These are phyloP conservation scores for Musa schizocarpa DNA, from an alignment of 176 grass and related monocot species.

Conservation along the genomic window DNA sequence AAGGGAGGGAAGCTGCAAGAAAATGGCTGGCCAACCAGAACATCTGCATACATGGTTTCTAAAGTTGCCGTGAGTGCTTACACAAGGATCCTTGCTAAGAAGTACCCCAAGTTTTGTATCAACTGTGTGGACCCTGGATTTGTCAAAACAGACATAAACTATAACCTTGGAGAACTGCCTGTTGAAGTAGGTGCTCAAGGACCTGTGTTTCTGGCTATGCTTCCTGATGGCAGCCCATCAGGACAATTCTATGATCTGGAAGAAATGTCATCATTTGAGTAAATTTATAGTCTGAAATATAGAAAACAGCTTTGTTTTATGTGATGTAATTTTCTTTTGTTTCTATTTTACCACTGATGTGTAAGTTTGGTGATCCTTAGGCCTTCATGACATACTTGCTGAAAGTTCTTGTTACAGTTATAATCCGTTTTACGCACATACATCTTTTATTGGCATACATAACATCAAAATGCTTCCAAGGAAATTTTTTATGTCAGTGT, in stretches of 20 bases:
- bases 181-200: slow-evolving; percentile 39
- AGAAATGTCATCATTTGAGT: slow-evolving; percentile 25
- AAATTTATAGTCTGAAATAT: too few species aligned
- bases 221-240: slow-evolving; percentile 18
- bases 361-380: too few species aligned
- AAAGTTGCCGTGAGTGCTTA: slow-evolving; percentile 36
- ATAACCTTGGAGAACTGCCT: slow-evolving; percentile 23
- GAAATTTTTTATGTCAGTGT: too few species aligned
- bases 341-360: too few species aligned
- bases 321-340: too few species aligned
- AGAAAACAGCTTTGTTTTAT: too few species aligned
- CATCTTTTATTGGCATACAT: too few species aligned
- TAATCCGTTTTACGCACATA: too few species aligned
- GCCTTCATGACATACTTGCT: too few species aligned
- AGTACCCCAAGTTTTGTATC: slow-evolving; percentile 24
- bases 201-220: slow-evolving; percentile 30
- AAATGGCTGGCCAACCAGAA: slow-evolving; percentile 24
- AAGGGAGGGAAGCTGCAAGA: slow-evolving; percentile 13
- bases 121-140: slow-evolving; percentile 44
- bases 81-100: slow-evolving; percentile 38
- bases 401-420: too few species aligned
- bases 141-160: slow-evolving; percentile 40
- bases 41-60: slow-evolving; percentile 38
- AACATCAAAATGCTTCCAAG: too few species aligned
- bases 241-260: slow-evolving; percentile 26